Base-by-base conservation (phyloP, 2,329 filamentous ascomycete species). In the Fusarium graminum region DNA sequence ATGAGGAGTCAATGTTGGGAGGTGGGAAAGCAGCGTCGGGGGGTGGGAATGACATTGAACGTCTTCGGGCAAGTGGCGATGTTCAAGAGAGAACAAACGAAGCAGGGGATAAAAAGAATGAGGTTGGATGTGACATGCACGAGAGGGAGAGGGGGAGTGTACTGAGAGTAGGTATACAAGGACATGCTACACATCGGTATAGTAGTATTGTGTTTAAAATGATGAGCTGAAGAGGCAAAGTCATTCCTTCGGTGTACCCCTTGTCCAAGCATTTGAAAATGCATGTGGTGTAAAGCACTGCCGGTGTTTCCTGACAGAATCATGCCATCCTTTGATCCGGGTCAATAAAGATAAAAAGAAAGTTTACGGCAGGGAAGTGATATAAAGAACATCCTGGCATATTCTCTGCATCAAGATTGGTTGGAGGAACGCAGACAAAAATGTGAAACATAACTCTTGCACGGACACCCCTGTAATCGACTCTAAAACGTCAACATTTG, bases 251-350 rank as follows among this genome's bases (percentile, higher is more conserved):
- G 34, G 46, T 45, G 56, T 44, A 50, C 52, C 44, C 56, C 51
- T 52, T 39, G 54, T 36, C 43, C 46, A 60, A 43, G 54, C 34
- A 38, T 41, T 53, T 53, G 10, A n/a, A n/a, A 36, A 36, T n/a
- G 9, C 34, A 11, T 36, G 16, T 36, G 22, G 22, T 22, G 22
- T 22, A 22, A 22, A 22, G 52, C 45, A 51, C 19, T 62, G 61
- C 69, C 71, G 71, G 63, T 68, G 58, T 68, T 64, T 73, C 62
- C 71, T 68, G 71, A 73, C 54, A 42, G 53, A 69, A 73, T 73
- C 71, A 72, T 68, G 71, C 60, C 71, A 73, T 73, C 46, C 50
- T 61, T 59, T 32, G 62, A 72, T 67, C 55, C 52, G 68, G 50
- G 28, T 46, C 32, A 34, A n/a, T 49, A 39, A 28, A 52, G 32